Evolutionary conservation across 306 rosid species (phyloP).

Genomic region (Lagenaria siceraria): DNA sequence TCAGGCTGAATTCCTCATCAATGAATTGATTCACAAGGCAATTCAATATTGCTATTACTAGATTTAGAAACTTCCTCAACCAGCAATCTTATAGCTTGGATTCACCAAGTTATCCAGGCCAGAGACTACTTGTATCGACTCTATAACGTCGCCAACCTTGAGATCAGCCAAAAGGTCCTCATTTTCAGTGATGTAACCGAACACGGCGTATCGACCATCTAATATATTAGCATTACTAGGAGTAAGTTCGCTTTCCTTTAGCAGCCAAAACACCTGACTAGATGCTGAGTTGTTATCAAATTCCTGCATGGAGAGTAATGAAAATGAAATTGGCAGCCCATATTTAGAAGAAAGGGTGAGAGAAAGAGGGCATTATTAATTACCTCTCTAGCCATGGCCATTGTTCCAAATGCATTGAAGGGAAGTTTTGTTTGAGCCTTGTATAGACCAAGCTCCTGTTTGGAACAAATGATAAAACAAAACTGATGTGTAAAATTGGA

Average conservation of each 20-base stretch:
- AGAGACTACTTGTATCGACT: conserved; percentile 78
- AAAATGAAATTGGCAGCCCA: neutral
- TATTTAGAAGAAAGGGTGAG: neutral
- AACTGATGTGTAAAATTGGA: neutral
- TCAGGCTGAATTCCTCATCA: neutral
- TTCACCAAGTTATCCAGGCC: conserved; percentile 77
- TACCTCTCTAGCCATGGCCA: conserved; percentile 99
- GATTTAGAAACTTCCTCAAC: conserved; percentile 18
- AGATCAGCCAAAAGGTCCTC: conserved; percentile 85
- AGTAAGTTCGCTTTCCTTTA: conserved; percentile 93
- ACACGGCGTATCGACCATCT: conserved; percentile 90
- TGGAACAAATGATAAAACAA: conserved; percentile 9
- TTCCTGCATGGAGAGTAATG: conserved; percentile 37
- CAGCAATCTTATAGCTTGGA: conserved; percentile 93
- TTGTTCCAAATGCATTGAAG: conserved; percentile 95
- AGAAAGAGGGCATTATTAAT: conserved; percentile 28
- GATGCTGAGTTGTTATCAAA: conserved; percentile 85
- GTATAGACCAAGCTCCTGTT: conserved; percentile 94
- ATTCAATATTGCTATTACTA: neutral
- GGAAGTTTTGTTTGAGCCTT: conserved; percentile 98
- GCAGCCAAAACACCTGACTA: conserved; percentile 88
- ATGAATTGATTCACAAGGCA: neutral
- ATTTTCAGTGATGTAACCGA: conserved; percentile 74
- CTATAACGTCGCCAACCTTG: conserved; percentile 93
- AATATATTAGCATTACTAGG: conserved; percentile 91